Base-by-base conservation (phyloP, 805 yeast genomes). In the Schizosaccharomyces octosporus region DNA sequence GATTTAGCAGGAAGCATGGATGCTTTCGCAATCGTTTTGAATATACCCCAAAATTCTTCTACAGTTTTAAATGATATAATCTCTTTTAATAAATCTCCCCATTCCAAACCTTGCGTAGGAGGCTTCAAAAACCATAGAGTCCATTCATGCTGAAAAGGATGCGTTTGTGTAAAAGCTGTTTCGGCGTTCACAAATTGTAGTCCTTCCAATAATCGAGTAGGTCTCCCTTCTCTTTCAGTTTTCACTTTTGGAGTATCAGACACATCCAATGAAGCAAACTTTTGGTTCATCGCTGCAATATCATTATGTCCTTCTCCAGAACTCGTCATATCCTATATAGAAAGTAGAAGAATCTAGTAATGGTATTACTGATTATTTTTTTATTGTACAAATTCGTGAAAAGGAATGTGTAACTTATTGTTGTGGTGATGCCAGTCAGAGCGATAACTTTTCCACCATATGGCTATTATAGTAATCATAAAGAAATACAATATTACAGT, bases 21-120 rank as follows among this genome's bases (percentile, higher is more conserved):
- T 61, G 95, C 95, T 68, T 81, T 82, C 66, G 97, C 97, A 67
- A 93, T 83, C 55, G 94, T 85, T 74, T 93, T 89, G 78, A 81
- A 85, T 66, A 90, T 84, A 31, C 97, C 98, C 98, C 98, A 93
- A 76, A 93, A 93, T 73, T 90, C 97, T 76, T 93, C 98, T 61
- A 93, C 97, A n/a, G 95, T 82, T 62, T 82, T 79, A 68, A 93
- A 87, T 29, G 94, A 81, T 67, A 88, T 90, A 61, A 93, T 94
- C 63, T 95, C 94, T 76, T 88, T 88, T 70, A 93, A 79, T 66
- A 88, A 79, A 69, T 89, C 95, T 62, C 87, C 80, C 97, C 97
- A 90, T 68, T 87, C 81, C 74, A 87, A 95, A 66, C 76, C 76
- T 69, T 82, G 85, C 64, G 82, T 81, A 64, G 87, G 83, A 64